Percentiles rank a stretch among this genome's conserved stretches.
Conservation (phyloP, 805 yeast genomes). For the Kuraishia ogatae region DNA sequence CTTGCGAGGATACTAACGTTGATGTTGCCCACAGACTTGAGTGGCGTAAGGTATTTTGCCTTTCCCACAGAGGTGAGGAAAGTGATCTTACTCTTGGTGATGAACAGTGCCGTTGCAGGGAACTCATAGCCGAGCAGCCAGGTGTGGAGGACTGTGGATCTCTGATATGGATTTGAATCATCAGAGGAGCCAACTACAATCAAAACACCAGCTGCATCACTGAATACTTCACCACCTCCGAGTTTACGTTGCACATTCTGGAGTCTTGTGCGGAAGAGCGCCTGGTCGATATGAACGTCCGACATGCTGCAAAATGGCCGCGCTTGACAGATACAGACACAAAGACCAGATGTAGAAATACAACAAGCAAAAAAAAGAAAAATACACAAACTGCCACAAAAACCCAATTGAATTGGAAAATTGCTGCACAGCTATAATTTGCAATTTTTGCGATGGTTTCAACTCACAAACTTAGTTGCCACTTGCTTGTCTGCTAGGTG, state of each 20-base stretch:
- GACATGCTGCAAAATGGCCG: conserved; percentile 34
- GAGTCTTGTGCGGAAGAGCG: conserved; percentile 44
- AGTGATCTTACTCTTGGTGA: conserved; percentile 49
- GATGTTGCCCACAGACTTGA: conserved; percentile 37
- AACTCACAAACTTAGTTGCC: background rate
- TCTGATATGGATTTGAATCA: conserved; percentile 84
- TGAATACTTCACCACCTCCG: conserved; percentile 21
- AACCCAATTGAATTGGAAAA: background rate
- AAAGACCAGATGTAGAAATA: background rate
- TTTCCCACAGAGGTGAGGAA: conserved; percentile 79
- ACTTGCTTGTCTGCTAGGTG: no score
- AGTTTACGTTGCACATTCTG: conserved; percentile 30
- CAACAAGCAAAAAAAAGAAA: background rate
- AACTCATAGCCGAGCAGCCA: conserved; percentile 95
- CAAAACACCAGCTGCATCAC: conserved; percentile 41
- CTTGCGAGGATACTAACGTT: conserved; percentile 53
- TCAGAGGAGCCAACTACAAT: conserved; percentile 79
- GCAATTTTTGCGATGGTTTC: background rate
- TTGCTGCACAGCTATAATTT: background rate
- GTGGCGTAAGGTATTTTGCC: conserved; percentile 65
- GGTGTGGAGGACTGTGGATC: conserved; percentile 76
- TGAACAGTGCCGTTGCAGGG: conserved; percentile 75
- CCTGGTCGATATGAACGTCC: conserved; percentile 47
- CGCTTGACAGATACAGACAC: no score
- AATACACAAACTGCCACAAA: background rate